These are phyloP conservation scores for Trichoderma atrobrunneum DNA, from an alignment of 2,329 filamentous ascomycete species.

Conservation along the genomic window DNA sequence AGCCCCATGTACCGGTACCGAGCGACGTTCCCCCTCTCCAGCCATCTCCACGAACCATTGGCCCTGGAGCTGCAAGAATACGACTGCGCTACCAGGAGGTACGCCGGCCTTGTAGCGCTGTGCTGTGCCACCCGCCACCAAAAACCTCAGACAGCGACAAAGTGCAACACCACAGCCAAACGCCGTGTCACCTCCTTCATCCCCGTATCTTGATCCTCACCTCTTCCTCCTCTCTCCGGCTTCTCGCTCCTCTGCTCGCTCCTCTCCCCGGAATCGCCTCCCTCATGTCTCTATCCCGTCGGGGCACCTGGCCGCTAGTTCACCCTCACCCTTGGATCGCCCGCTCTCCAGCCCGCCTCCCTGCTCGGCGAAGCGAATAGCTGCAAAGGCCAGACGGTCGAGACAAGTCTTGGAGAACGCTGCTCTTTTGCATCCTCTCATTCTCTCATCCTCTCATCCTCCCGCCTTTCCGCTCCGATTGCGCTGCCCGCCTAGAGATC, in stretches of 20 bases:
- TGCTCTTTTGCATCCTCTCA: not conserved
- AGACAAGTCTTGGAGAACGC: not conserved
- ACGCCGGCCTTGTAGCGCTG: not conserved
- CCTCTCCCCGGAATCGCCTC: slow-evolving; percentile 12
- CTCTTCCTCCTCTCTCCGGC: not conserved
- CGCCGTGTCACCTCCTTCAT: slow-evolving; percentile 17
- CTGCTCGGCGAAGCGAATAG: not conserved
- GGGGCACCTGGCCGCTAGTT: slow-evolving; percentile 19
- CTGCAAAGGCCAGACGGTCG: not conserved
- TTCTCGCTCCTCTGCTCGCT: not conserved
- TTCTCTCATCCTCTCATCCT: not conserved
- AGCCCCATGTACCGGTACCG: slow-evolving; percentile 1
- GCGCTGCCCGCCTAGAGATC: not conserved
- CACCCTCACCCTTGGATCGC: slow-evolving; percentile 8
- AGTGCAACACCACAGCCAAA: slow-evolving; percentile 19
- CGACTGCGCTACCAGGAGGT: not conserved
- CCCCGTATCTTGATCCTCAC: slow-evolving; percentile 3
- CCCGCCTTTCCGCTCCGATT: not conserved
- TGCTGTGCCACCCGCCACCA: slow-evolving; percentile 14
- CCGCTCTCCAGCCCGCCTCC: slow-evolving; percentile 10
- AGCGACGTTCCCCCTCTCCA: not conserved
- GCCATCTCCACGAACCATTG: not conserved
- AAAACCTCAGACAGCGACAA: slow-evolving; percentile 14
- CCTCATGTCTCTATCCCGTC: slow-evolving; percentile 19
- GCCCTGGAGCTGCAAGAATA: not conserved